Evolutionary conservation across 2,329 filamentous ascomycete genomes (phyloP).

Genomic region (Sclerotinia glacialis): DNA sequence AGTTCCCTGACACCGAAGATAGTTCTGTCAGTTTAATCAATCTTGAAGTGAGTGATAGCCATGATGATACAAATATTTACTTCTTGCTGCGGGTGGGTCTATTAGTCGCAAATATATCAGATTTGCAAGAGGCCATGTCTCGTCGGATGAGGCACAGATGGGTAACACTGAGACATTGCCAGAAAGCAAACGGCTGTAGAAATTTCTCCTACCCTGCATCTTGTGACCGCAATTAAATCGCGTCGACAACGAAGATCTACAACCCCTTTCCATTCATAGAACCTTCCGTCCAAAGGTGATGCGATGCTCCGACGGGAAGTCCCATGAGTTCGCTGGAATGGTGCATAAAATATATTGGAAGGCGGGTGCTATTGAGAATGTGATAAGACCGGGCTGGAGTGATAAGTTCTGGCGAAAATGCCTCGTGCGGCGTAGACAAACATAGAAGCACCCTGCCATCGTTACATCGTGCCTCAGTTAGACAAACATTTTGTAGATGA

Average conservation of each 20-base stretch:
- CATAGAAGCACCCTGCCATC: too few relatives aligned
- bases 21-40: background rate
- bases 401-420: background rate
- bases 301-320: background rate
- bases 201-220: too few relatives aligned
- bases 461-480: background rate
- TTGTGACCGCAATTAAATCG: too few relatives aligned
- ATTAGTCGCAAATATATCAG: background rate
- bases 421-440: background rate
- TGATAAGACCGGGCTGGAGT: background rate
- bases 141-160: background rate
- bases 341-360: background rate
- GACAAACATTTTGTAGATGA: background rate
- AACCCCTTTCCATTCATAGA: background rate
- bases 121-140: background rate
- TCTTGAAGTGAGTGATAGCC: background rate
- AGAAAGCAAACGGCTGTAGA: background rate
- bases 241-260: background rate
- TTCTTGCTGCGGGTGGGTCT: background rate
- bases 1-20: background rate
- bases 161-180: background rate
- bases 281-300: background rate
- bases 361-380: background rate
- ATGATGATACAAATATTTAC: background rate
- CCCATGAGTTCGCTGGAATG: background rate